Conservation (phyloP, 2,329 filamentous ascomycete species). For the Colletotrichum sp. region DNA sequence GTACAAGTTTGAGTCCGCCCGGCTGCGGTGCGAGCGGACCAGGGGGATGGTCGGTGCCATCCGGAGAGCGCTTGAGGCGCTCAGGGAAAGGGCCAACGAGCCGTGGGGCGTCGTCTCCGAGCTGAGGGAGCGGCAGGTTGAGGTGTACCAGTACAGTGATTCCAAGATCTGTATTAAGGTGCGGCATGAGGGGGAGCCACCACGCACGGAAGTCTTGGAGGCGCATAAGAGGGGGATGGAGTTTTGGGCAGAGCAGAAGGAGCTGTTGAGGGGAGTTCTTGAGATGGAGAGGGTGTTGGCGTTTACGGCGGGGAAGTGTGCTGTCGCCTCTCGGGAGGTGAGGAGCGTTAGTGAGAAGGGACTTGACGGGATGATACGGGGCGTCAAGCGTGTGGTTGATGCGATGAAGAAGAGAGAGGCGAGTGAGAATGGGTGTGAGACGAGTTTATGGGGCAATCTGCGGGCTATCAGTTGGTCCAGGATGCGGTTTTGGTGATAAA, state of each 20-base stretch:
- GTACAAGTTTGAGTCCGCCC: neutral
- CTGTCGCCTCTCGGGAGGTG: neutral
- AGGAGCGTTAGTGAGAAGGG: neutral
- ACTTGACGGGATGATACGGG: neutral
- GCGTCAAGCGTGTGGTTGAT: neutral
- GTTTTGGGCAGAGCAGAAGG: neutral
- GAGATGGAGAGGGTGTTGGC: neutral
- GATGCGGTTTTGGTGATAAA: neutral
- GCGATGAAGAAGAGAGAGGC: neutral
- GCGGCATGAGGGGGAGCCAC: neutral
- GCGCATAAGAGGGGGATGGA: neutral
- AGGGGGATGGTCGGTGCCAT: neutral
- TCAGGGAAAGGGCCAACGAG: neutral
- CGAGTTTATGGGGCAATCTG: neutral
- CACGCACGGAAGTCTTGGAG: neutral
- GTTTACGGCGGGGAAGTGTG: neutral
- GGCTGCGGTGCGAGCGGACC: neutral
- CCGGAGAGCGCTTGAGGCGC: neutral
- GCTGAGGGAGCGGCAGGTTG: neutral
- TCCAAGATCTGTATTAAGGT: neutral
- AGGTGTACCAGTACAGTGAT: neutral
- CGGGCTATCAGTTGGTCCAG: neutral
- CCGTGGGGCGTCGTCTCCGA: neutral
- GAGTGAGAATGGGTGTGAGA: neutral
- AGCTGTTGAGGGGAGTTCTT: neutral